These are phyloP conservation scores for Hyaloscypha hepaticicola DNA, from an alignment of 495 filamentous ascomycete species.

Conservation along the genomic window DNA sequence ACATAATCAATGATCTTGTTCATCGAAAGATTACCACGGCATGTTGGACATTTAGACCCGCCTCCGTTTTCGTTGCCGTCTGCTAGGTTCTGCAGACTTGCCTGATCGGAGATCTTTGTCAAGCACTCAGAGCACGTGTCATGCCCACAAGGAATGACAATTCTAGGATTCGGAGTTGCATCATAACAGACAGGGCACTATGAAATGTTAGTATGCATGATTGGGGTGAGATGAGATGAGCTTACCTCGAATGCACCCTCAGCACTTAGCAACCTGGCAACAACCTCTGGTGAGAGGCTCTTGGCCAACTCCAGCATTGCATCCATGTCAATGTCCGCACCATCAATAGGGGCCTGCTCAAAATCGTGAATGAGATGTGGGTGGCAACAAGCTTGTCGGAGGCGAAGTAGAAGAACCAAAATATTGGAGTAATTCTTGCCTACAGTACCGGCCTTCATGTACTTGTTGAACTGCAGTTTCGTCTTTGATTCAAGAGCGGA, in stretches of 20 bases:
- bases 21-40: constrained; percentile 61
- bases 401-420: constrained; percentile 78
- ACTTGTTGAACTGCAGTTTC: constrained; percentile 73
- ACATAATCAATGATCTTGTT: constrained; percentile 70
- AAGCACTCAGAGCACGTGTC: constrained; percentile 79
- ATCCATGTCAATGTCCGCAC: constrained; percentile 44
- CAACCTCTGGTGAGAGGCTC: constrained; percentile 56
- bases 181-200: constrained; percentile 83
- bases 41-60: constrained; percentile 73
- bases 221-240: constrained; percentile 25
- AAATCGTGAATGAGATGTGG: constrained; percentile 85
- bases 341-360: constrained; percentile 51
- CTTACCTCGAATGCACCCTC: constrained; percentile 45
- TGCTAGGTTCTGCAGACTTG: constrained; percentile 47
- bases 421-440: constrained; percentile 82
- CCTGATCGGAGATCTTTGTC: constrained; percentile 56
- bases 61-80: constrained; percentile 56
- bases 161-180: constrained; percentile 67
- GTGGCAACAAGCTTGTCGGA: constrained; percentile 92
- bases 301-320: constrained; percentile 66
- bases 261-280: constrained; percentile 63
- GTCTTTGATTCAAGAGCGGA: constrained; percentile 64
- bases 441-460: constrained; percentile 67
- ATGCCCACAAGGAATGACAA: constrained; percentile 87
- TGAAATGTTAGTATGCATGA: constrained; percentile 36